These are phyloP conservation scores for Pseudomassariella vexata DNA, from an alignment of 2,329 filamentous ascomycete genomes.

Conservation along the genomic window DNA sequence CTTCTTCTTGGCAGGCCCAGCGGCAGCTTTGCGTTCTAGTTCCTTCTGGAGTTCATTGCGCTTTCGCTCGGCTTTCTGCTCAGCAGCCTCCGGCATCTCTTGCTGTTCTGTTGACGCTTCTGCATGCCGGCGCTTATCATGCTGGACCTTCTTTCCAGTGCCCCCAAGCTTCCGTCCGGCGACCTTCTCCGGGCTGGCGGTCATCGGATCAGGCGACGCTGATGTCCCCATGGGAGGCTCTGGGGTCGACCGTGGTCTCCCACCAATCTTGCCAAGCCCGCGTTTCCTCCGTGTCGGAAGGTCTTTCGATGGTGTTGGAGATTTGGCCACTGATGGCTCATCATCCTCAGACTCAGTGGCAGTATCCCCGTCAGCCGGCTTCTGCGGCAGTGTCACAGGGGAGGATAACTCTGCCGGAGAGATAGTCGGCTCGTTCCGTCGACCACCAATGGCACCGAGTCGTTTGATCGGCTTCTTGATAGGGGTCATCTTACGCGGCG, in stretches of 20 bases:
- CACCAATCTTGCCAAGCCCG: constrained; percentile 8
- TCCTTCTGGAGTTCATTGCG: constrained; percentile 46
- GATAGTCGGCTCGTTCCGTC: constrained; percentile 7
- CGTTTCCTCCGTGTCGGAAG: constrained; percentile 1
- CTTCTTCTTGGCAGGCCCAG: constrained; percentile 50
- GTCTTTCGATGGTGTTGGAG: not conserved
- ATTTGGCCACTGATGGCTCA: not conserved
- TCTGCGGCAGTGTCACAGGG: not conserved
- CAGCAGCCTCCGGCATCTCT: constrained; percentile 20
- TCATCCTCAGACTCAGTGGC: constrained; percentile 10
- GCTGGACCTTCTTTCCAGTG: constrained; percentile 3
- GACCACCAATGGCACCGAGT: constrained; percentile 20
- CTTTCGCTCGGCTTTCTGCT: constrained; percentile 39
- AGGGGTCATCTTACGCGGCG: constrained; percentile 12
- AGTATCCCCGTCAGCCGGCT: constrained; percentile 4
- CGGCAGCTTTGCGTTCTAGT: constrained; percentile 41
- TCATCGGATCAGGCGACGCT: no score
- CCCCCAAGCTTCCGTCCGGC: constrained; percentile 13
- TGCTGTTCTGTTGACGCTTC: not conserved
- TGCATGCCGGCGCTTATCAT: no score
- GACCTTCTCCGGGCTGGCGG: no score
- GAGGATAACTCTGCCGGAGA: constrained; percentile 6
- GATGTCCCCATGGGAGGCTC: constrained; percentile 15
- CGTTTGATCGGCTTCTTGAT: constrained; percentile 8
- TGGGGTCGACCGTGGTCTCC: constrained; percentile 2